Conservation (phyloP, 306 rosid genomes). For the Prinsepia uniflora region DNA sequence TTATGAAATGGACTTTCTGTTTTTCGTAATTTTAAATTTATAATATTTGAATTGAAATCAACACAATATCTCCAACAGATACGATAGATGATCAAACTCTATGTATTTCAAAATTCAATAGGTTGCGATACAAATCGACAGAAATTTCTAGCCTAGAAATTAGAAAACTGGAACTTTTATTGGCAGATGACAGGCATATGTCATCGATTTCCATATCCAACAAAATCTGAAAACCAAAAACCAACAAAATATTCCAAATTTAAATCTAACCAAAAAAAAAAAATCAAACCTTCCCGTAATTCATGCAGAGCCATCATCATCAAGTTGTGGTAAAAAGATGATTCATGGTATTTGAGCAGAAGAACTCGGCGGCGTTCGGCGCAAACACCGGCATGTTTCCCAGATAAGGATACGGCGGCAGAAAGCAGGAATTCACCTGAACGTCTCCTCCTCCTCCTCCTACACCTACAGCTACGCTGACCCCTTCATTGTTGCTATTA, state of each 20-base stretch:
- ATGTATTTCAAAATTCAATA: not conserved
- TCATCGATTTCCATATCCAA: not conserved
- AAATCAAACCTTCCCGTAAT: not conserved
- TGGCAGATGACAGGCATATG: slow-evolving; percentile 5
- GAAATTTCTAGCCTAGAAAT: slow-evolving; percentile 3
- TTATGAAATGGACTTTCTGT: too few relatives aligned
- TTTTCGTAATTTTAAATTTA: too few relatives aligned
- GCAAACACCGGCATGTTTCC: slow-evolving; percentile 31
- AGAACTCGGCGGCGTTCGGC: slow-evolving; percentile 30
- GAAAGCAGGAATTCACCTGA: slow-evolving; percentile 53
- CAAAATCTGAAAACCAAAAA: not conserved
- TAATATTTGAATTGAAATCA: too few relatives aligned
- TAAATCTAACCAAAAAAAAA: slow-evolving; percentile 11
- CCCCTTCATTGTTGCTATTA: not conserved
- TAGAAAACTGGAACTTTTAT: slow-evolving; percentile 14
- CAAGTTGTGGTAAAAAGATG: slow-evolving; percentile 34
- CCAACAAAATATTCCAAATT: not conserved
- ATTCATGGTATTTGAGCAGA: slow-evolving; percentile 32
- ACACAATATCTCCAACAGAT: too few relatives aligned
- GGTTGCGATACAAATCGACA: not conserved
- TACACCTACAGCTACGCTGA: not conserved
- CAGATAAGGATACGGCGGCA: slow-evolving; percentile 38
- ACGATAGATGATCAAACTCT: not conserved
- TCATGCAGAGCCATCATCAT: not conserved
- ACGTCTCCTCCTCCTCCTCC: slow-evolving; percentile 28